phyloP scores from a whole-genome alignment of 2,329 filamentous ascomycete genomes.

The Penicillium sp. region DNA sequence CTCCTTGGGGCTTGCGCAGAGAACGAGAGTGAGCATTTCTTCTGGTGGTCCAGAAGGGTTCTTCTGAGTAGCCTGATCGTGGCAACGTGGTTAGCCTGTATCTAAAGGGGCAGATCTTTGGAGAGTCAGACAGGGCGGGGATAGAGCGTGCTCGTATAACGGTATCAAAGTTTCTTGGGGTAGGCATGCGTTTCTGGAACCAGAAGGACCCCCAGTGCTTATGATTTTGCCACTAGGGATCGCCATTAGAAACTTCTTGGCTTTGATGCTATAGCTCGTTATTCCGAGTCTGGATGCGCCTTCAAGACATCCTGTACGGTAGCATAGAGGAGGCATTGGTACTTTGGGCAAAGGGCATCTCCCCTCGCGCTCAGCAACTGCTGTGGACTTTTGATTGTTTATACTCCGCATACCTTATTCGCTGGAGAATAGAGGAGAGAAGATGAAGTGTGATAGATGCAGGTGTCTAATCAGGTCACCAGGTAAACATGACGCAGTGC shows the following conservation, averaged over 20 bases:
- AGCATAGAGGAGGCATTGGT: neutral
- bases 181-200: neutral
- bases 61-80: neutral
- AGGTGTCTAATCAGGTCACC: neutral
- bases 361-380: neutral
- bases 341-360: neutral
- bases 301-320: neutral
- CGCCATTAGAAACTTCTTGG: conserved; percentile 17
- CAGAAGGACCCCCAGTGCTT: conserved; percentile 20
- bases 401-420: neutral
- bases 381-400: neutral
- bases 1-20: neutral
- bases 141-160: neutral
- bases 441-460: neutral
- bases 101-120: neutral
- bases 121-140: neutral
- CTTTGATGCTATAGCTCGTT: conserved; percentile 10
- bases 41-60: neutral
- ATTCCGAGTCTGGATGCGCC: neutral
- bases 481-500: neutral
- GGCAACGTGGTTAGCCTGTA: neutral
- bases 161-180: conserved; percentile 8
- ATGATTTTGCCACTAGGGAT: conserved; percentile 12
- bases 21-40: neutral
- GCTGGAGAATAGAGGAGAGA: neutral